Evolutionary conservation across 169 alveolate genomes (phyloP).

Genomic region (Eimeria falciformis): DNA sequence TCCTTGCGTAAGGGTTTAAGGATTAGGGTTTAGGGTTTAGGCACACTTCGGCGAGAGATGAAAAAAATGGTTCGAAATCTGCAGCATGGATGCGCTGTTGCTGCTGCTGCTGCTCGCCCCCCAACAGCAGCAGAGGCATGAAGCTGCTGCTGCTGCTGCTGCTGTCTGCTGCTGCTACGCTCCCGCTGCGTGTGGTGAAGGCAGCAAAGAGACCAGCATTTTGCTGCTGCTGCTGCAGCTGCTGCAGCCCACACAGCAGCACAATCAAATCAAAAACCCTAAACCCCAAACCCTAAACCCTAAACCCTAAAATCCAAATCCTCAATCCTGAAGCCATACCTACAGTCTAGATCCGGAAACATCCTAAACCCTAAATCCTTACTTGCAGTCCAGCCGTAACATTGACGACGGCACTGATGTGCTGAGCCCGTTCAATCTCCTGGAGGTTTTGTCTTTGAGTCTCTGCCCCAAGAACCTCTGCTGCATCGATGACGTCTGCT

Average conservation of each 20-base stretch:
- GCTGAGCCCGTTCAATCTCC: not conserved
- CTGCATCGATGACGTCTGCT: not conserved
- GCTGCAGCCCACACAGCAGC: slow-evolving; percentile 7
- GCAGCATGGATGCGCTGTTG: slow-evolving; percentile 11
- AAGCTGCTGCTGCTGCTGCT: not conserved
- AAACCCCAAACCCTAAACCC: slow-evolving; percentile 20
- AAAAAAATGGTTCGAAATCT: not conserved
- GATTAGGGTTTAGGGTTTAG: slow-evolving; percentile 17
- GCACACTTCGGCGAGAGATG: not conserved
- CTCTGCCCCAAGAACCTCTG: not conserved
- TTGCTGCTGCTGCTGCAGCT: slow-evolving; percentile 45
- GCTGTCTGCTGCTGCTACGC: not conserved
- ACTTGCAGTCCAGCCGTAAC: not conserved
- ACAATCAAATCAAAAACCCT: not conserved
- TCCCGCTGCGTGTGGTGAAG: slow-evolving; percentile 4
- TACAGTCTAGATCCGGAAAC: no score
- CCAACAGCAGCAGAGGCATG: not conserved
- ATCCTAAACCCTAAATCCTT: not conserved
- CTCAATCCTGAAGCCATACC: no score
- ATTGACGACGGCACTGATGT: not conserved
- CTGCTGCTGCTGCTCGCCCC: slow-evolving; percentile 42
- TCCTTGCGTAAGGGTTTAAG: not conserved
- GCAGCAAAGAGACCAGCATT: not conserved
- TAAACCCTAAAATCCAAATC: no score
- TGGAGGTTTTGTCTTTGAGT: not conserved